These are phyloP conservation scores for Phytopythium montanum DNA, from an alignment of 352 stramenopile genomes.

Conservation along the genomic window DNA sequence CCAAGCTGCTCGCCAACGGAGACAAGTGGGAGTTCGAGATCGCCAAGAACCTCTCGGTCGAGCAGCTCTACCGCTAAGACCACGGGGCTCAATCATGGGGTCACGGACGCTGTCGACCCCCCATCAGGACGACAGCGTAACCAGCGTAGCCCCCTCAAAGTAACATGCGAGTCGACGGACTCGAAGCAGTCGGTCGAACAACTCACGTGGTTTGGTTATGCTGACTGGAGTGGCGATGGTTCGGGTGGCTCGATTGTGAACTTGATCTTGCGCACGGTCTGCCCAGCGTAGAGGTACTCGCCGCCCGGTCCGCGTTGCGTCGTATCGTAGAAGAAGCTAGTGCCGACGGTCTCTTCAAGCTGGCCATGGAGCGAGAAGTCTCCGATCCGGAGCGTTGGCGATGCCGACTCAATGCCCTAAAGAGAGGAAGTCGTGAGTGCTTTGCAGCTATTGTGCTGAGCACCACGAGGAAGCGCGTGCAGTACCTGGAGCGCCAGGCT, in stretches of 20 bases:
- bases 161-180: conserved; percentile 6
- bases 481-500: conserved; percentile 61
- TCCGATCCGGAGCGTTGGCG: conserved; percentile 62
- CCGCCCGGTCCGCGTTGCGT: conserved; percentile 31
- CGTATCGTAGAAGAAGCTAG: conserved; percentile 80
- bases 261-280: conserved; percentile 78
- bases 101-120: too few species aligned
- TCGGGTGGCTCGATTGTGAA: conserved; percentile 76
- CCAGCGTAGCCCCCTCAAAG: conserved; percentile 1
- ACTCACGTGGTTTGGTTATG: neutral
- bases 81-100: too few species aligned
- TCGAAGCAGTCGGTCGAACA: conserved; percentile 1
- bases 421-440: neutral
- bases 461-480: neutral
- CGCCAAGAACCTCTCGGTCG: conserved; percentile 97
- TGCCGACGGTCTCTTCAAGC: conserved; percentile 72
- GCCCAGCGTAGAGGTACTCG: conserved; percentile 53
- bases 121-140: neutral
- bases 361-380: conserved; percentile 68
- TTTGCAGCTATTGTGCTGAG: neutral
- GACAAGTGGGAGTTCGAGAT: conserved; percentile 99
- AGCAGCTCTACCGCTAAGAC: conserved; percentile 98
- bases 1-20: conserved; percentile 99
- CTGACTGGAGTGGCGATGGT: conserved; percentile 14
- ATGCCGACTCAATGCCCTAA: conserved; percentile 65